Conservation (phyloP, 169 alveolate genomes). For the Fabrea salina region DNA sequence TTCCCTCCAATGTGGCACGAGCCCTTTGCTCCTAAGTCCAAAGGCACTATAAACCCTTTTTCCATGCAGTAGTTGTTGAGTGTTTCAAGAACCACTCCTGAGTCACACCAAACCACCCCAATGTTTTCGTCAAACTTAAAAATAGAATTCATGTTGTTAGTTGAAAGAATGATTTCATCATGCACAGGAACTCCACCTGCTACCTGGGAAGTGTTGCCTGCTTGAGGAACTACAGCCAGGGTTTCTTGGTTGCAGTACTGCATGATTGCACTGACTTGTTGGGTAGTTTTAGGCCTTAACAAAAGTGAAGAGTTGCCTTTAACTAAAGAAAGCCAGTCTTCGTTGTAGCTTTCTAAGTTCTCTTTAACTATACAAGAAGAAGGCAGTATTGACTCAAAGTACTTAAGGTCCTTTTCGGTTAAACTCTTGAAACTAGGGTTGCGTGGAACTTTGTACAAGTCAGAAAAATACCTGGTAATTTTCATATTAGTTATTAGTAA, state of each 20-base stretch:
- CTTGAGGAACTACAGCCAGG: conserved; percentile 76
- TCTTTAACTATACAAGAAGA: not conserved
- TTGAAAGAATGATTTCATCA: conserved; percentile 74
- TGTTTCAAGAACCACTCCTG: conserved; percentile 63
- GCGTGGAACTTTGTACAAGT: not conserved
- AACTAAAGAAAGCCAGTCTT: conserved; percentile 39
- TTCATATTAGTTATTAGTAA: conserved; percentile 3
- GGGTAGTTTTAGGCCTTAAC: conserved; percentile 68
- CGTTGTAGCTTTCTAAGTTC: conserved; percentile 9
- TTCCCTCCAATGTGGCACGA: conserved; percentile 87
- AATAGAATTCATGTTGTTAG: conserved; percentile 60
- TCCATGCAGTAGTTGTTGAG: conserved; percentile 41
- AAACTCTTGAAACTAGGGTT: not conserved
- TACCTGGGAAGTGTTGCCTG: conserved; percentile 86
- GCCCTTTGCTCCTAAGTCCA: conserved; percentile 86
- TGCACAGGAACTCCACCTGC: conserved; percentile 77
- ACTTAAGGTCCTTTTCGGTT: not conserved
- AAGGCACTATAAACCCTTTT: conserved; percentile 60
- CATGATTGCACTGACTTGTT: conserved; percentile 53
- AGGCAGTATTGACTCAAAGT: not conserved
- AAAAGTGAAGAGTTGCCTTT: conserved; percentile 57
- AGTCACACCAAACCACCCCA: conserved; percentile 54
- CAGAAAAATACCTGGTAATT: not conserved
- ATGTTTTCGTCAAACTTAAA: conserved; percentile 47
- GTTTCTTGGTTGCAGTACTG: conserved; percentile 60